These are phyloP conservation scores for Pleurotus sapidus DNA, from an alignment of 768 basidiomycete genomes.

Conservation along the genomic window DNA sequence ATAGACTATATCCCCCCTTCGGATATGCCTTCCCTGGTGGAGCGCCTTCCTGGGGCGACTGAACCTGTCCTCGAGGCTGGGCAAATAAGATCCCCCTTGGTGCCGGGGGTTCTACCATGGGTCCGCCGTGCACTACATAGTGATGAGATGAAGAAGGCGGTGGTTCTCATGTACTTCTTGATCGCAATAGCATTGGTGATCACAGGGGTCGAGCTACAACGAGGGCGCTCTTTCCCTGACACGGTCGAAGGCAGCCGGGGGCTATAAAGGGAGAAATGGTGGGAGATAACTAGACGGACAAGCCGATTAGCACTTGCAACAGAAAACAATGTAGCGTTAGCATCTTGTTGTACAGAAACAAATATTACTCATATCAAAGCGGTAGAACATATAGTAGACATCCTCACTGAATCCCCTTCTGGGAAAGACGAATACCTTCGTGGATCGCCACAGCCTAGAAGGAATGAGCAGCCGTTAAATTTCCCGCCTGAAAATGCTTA, in stretches of 20 bases:
- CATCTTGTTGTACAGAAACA: neutral
- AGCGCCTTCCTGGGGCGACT: neutral
- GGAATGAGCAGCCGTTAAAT: conserved; percentile 8
- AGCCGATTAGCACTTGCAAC: neutral
- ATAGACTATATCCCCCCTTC: neutral
- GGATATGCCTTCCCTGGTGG: neutral
- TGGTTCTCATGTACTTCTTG: neutral
- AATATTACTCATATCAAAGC: neutral
- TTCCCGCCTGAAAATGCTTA: conserved; percentile 17
- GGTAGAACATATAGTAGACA: neutral
- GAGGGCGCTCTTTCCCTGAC: too few species aligned
- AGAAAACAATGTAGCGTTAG: neutral
- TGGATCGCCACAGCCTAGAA: conserved; percentile 77
- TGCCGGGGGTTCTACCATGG: neutral
- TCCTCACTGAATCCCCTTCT: neutral
- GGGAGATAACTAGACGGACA: too few species aligned
- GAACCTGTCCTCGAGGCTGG: neutral
- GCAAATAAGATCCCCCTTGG: neutral
- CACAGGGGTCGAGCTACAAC: neutral
- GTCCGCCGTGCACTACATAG: neutral
- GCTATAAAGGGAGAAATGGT: too few species aligned
- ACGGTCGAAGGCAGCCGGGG: too few species aligned
- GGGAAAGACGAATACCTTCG: conserved; percentile 50
- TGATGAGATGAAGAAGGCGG: neutral
- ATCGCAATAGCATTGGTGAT: neutral